Evolutionary conservation across 441 rosid species (phyloP).

Genomic region (Populus trichocarpa): DNA sequence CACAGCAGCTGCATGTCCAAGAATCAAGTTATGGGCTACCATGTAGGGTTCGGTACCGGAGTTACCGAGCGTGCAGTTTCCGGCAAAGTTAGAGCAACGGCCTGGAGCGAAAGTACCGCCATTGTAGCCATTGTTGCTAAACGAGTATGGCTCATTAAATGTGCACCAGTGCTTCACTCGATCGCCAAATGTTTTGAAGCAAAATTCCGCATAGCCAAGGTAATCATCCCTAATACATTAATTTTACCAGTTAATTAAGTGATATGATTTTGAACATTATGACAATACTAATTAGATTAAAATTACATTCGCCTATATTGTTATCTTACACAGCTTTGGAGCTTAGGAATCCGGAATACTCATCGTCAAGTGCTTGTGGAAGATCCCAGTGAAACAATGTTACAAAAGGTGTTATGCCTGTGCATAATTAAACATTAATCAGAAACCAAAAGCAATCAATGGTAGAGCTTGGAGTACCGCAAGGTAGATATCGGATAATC

Average conservation of each 20-base stretch:
- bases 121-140: background rate
- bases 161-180: conserved; percentile 26
- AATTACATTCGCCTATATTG: background rate
- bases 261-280: background rate
- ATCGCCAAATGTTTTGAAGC: conserved; percentile 24
- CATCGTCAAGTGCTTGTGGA: conserved; percentile 33
- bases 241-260: background rate
- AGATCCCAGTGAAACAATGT: conserved; percentile 35
- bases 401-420: conserved; percentile 31
- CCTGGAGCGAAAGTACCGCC: conserved; percentile 20
- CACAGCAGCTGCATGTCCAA: conserved; percentile 20
- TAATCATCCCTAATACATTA: conserved; percentile 12
- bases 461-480: background rate
- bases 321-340: conserved; percentile 26
- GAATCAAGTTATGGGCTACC: conserved; percentile 23
- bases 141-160: conserved; percentile 15
- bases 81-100: conserved; percentile 20
- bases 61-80: conserved; percentile 18
- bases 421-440: background rate
- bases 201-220: conserved; percentile 16
- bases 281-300: background rate
- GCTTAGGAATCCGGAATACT: conserved; percentile 29
- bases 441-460: background rate
- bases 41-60: conserved; percentile 23
- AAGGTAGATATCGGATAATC: background rate